Evolutionary conservation across 768 basidiomycete genomes (phyloP), one percentile per base, ranked within the genome.

Genomic region (Lyophyllum atratum): DNA sequence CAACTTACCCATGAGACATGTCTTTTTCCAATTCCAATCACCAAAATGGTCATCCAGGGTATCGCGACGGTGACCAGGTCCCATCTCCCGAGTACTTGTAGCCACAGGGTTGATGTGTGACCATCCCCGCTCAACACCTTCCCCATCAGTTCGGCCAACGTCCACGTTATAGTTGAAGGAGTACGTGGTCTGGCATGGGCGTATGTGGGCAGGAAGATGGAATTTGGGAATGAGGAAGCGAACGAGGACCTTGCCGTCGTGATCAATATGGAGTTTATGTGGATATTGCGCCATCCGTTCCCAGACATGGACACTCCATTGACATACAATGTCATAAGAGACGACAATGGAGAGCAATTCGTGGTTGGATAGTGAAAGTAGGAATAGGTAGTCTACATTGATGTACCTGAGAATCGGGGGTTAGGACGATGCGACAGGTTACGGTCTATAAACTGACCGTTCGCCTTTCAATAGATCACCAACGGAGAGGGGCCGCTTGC

Each of bases 41-140:
- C 17, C 51, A 46, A 67, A 69, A 72, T 70, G 68, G 37, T 66
- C 63, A 31, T 72, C 64, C 1, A 74, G 21, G 0, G 49, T 62
- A 24, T 72, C 69, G 3, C 61, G 54, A 10, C 67, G 55, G 8
- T 63, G 60, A 1, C 70, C 72, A 7, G 69, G 68, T 4, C 72
- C 73, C 75, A 77, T 76, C 61, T 73, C 74, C n/a, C 60, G 51
- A 2, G 72, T 73, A 37, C 71, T 71, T 6, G 48, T 40, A 10
- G 72, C 66, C 0, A 67, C 43, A 0, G 58, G 59, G 54, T 74
- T 72, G 28, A 68, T 64, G n/a, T 61, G 40, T 0, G 70, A 57
- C 72, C 72, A 76, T 0, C 60, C 62, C 4, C 67, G 53, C 55
- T 76, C 74, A 10, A 66, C 54, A 1, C 60, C 69, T 42, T 76